Base-by-base conservation (phyloP, 371 early-diverging fungal species). In the Aphelidium insulamus region DNA sequence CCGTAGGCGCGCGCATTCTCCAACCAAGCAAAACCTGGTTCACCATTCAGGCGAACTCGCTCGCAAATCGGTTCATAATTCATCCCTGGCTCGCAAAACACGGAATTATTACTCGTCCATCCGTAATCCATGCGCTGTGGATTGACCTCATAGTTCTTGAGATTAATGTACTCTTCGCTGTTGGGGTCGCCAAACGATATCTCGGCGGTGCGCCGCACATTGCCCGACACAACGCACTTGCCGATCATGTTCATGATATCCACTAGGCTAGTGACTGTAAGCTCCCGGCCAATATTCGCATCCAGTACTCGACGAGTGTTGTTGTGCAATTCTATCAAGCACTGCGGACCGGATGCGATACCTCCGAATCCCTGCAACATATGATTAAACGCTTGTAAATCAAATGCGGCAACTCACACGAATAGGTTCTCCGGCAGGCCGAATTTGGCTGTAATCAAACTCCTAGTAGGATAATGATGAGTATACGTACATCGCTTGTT, bases 231-330 rank as follows among this genome's bases (percentile, higher is more conserved):
- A 4, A 54, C 50, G 15, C 55, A 54, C 32, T 49, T 49, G 29
- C 55, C 55, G 14, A 54, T 49, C 29, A 49, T 26, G 32, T 54
- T 54, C 55, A 54, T 54, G 12, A 54, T 19, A 23, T 54, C 55
- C 10, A 54, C 55, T 5, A 54, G 37, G 1, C 34, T 12, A 0
- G 53, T 54, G n/a, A 43, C 34, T 5, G 41, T 34, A 38, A 54
- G 36, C 5, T 40, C 38, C 30, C 31, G 21, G 17, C 47, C 41
- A 7, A 23, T 8, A 19, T 36, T 30, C 10, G 28, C 25, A 16
- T 32, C 37, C 10, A 54, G 39, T 0, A 35, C 28, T 5, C 20
- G 14, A 14, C 50, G 45, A 9, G 53, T 40, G 2, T 18, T 16
- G 0, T 24, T 30, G 33, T 54, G 55, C 25, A 54, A 45, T n/a